Evolutionary conservation across 1,284 basidiomycete species (phyloP).

Genomic region (Puccinia novopanici): DNA sequence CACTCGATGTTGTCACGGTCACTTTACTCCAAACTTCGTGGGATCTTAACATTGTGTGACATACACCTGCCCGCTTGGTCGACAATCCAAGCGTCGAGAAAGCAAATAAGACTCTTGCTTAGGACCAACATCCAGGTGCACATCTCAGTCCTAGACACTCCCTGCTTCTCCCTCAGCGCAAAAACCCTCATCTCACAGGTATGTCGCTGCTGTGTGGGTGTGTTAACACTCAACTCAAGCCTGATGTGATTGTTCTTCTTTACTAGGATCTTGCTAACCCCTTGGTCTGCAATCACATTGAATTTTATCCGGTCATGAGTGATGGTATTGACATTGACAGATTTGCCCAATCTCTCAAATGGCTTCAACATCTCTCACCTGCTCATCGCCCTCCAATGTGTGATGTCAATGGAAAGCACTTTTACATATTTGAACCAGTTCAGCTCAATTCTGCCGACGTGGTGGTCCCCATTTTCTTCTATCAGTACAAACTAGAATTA

Average conservation of each 20-base stretch:
- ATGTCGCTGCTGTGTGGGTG: neutral
- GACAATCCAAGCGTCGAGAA: neutral
- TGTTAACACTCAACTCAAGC: too few relatives aligned
- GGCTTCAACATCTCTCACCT: neutral
- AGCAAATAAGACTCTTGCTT: neutral
- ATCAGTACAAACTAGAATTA: neutral
- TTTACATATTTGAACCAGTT: slow-evolving; percentile 30
- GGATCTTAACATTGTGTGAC: neutral
- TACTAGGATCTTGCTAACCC: neutral
- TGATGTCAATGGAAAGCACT: neutral
- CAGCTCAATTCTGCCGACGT: neutral
- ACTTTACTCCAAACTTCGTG: neutral
- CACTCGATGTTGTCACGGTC: neutral
- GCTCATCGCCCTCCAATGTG: neutral
- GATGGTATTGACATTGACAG: neutral
- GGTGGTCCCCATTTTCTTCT: slow-evolving; percentile 13
- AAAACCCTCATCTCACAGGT: neutral
- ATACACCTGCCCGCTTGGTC: neutral
- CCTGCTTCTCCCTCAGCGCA: neutral
- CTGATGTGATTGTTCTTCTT: neutral
- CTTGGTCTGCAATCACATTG: neutral
- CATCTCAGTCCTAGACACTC: neutral
- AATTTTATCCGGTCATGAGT: neutral
- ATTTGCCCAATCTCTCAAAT: neutral
- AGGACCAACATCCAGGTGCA: neutral